Percentiles rank a stretch among this genome's conserved stretches.
Conservation (phyloP, 2,329 filamentous ascomycete species). For the Apiospora kogelbergensis region DNA sequence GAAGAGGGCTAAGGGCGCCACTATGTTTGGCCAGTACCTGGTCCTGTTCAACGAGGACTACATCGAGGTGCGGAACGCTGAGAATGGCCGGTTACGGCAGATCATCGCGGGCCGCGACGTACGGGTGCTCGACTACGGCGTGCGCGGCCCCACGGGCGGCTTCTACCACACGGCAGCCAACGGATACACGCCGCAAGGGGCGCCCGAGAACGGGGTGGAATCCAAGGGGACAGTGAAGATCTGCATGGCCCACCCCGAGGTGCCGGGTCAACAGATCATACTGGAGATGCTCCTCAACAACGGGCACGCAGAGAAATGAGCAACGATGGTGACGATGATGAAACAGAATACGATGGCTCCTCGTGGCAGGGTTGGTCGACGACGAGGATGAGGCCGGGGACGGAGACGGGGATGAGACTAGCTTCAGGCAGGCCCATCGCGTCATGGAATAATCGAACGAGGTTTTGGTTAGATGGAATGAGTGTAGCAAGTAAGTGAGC, state of each 20-base stretch:
- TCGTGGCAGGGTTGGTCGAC: background rate
- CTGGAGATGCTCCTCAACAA: conserved; percentile 92
- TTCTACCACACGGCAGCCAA: conserved; percentile 32
- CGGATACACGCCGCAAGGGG: conserved; percentile 29
- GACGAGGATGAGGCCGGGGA: background rate
- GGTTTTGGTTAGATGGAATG: background rate
- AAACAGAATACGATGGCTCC: background rate
- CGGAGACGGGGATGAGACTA: background rate
- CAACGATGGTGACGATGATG: conserved; percentile 8
- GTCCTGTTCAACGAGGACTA: conserved; percentile 95
- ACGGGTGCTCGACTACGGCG: conserved; percentile 83
- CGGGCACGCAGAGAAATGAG: conserved; percentile 61
- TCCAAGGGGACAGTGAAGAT: conserved; percentile 84
- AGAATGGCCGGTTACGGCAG: conserved; percentile 90
- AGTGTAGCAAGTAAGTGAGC: background rate
- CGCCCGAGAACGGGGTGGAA: conserved; percentile 40
- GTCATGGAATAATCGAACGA: background rate
- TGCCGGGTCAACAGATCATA: conserved; percentile 81
- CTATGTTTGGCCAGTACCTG: conserved; percentile 88
- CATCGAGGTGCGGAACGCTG: conserved; percentile 93
- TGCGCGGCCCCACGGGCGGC: conserved; percentile 59
- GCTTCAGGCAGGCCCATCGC: background rate
- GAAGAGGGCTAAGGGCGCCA: conserved; percentile 75
- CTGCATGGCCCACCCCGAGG: conserved; percentile 90
- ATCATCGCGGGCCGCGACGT: conserved; percentile 93